Evolutionary conservation across 306 rosid species (phyloP).

Genomic region (Cyclanthera cordifolia): DNA sequence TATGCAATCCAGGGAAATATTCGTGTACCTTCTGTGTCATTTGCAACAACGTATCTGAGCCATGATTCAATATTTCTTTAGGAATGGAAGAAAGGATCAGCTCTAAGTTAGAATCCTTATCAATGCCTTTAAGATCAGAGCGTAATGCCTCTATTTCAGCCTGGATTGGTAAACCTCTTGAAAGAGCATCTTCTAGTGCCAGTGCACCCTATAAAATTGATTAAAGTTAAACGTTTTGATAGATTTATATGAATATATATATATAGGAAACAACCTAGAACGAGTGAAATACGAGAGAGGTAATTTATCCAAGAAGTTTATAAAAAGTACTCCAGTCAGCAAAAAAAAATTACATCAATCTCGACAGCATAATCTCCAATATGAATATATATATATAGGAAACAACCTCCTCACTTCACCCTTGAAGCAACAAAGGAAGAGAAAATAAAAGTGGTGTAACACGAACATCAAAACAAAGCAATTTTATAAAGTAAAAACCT

Average conservation of each 20-base stretch:
- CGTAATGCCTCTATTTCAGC: conserved; percentile 59
- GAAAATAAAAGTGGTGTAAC: not conserved
- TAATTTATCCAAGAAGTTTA: not conserved
- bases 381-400: too few relatives aligned
- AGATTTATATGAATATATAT: not conserved
- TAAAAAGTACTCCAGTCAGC: not conserved
- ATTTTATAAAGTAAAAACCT: conserved; percentile 1
- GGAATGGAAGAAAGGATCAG: conserved; percentile 80
- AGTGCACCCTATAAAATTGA: conserved; percentile 63
- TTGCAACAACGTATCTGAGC: conserved; percentile 64
- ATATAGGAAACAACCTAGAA: not conserved
- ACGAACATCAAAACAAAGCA: not conserved
- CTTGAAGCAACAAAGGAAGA: conserved; percentile 2
- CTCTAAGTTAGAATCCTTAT: conserved; percentile 67
- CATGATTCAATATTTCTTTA: conserved; percentile 53
- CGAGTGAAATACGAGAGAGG: not conserved
- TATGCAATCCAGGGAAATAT: not conserved
- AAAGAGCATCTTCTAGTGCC: conserved; percentile 79
- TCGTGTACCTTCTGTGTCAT: conserved; percentile 54
- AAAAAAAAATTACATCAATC: not conserved
- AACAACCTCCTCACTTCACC: not conserved
- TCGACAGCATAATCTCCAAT: not conserved
- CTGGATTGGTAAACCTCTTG: conserved; percentile 72
- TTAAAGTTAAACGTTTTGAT: not conserved
- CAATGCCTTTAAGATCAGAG: conserved; percentile 52